phyloP scores from a whole-genome alignment of 139 green algal species.

The Picochlorum sp. region DNA sequence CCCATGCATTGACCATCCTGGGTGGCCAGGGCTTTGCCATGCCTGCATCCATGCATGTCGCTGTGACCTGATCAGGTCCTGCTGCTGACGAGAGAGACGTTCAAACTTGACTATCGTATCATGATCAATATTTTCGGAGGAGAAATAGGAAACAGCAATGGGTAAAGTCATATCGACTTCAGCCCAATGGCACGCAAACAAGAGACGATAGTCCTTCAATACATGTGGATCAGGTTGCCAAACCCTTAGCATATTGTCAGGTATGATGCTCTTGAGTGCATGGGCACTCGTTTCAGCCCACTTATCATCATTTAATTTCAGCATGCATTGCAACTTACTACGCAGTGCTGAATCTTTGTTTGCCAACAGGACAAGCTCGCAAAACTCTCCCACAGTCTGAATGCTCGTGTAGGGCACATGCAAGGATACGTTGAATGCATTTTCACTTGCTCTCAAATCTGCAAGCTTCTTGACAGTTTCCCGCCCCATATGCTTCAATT shows the following conservation, averaged over 20 bases:
- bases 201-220: slow-evolving; percentile 51
- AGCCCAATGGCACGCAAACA: slow-evolving; percentile 71
- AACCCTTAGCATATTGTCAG: slow-evolving; percentile 71
- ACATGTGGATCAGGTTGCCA: slow-evolving; percentile 60
- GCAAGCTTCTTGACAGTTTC: slow-evolving; percentile 86
- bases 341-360: slow-evolving; percentile 72
- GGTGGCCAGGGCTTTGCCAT: slow-evolving; percentile 72
- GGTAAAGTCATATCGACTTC: slow-evolving; percentile 69
- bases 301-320: slow-evolving; percentile 87
- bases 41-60: slow-evolving; percentile 49
- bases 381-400: slow-evolving; percentile 66
- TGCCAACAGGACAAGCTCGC: slow-evolving; percentile 62
- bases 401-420: slow-evolving; percentile 54
- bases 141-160: slow-evolving; percentile 44
- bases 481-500: slow-evolving; percentile 88
- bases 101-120: too few species aligned
- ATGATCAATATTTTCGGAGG: too few species aligned
- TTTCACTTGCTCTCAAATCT: slow-evolving; percentile 53
- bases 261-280: slow-evolving; percentile 69
- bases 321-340: slow-evolving; percentile 73
- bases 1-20: slow-evolving; percentile 76
- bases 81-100: slow-evolving; percentile 30
- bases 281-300: slow-evolving; percentile 83
- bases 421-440: slow-evolving; percentile 44
- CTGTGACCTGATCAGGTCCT: slow-evolving; percentile 60